Evolutionary conservation across 2,329 filamentous ascomycete species (phyloP).

Genomic region (Dactylellina drechsleri): DNA sequence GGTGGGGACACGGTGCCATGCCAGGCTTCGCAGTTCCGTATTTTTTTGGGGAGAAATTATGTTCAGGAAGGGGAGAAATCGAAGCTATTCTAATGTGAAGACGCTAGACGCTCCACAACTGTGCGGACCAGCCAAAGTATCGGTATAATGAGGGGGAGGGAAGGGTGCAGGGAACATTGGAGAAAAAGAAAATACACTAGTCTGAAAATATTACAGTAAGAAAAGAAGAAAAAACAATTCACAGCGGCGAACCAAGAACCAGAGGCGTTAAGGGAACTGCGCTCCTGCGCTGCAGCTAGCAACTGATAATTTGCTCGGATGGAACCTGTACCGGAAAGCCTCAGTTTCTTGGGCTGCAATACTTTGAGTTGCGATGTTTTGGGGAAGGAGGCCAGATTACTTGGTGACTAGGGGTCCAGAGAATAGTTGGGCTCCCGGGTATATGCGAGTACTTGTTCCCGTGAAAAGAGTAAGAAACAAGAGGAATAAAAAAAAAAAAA

Average conservation of each 20-base stretch:
- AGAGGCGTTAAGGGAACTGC: slow-evolving; percentile 44
- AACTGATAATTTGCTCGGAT: slow-evolving; percentile 54
- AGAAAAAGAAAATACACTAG: slow-evolving; percentile 5
- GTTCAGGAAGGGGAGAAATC: slow-evolving; percentile 52
- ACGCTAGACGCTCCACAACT: slow-evolving; percentile 54
- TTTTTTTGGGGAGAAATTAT: slow-evolving; percentile 53
- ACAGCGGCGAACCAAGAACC: slow-evolving; percentile 31
- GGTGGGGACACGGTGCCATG: slow-evolving; percentile 35
- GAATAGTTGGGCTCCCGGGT: slow-evolving; percentile 48
- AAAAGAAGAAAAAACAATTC: slow-evolving; percentile 37
- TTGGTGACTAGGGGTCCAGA: slow-evolving; percentile 33
- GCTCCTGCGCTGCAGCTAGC: slow-evolving; percentile 51
- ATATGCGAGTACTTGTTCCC: slow-evolving; percentile 37
- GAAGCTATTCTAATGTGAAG: slow-evolving; percentile 54
- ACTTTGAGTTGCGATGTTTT: slow-evolving; percentile 30
- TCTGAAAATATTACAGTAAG: slow-evolving; percentile 10
- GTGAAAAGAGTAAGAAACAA: slow-evolving; percentile 18
- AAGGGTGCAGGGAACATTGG: slow-evolving; percentile 36
- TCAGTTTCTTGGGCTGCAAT: slow-evolving; percentile 30
- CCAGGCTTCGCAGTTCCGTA: slow-evolving; percentile 48
- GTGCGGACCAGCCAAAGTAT: slow-evolving; percentile 54
- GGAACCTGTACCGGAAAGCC: slow-evolving; percentile 50
- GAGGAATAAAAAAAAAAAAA: slow-evolving; percentile 9
- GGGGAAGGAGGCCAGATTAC: slow-evolving; percentile 46
- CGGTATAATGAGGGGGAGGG: slow-evolving; percentile 43